phyloP scores from a whole-genome alignment of 73 alveolate species.

The Tetrahymena thermophila region DNA sequence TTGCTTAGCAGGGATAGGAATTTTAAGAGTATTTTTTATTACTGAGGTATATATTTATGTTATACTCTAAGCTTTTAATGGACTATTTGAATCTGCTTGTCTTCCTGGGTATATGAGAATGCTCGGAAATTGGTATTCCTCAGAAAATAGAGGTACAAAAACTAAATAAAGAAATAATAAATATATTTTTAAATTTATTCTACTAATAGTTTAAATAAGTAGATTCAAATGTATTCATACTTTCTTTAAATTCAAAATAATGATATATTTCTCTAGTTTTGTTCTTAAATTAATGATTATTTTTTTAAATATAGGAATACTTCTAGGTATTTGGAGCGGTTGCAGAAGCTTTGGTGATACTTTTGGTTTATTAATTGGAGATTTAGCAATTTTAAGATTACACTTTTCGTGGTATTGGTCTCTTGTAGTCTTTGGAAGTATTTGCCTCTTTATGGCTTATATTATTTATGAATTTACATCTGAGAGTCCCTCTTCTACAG shows the following conservation, averaged over 20 bases:
- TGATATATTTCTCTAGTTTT: too few relatives aligned
- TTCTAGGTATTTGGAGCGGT: not conserved
- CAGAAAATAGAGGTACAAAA: not conserved
- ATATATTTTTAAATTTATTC: not conserved
- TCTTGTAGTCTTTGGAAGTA: not conserved
- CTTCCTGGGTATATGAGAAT: not conserved
- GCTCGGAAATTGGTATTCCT: not conserved
- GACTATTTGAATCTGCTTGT: not conserved
- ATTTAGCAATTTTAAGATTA: not conserved
- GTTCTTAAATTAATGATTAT: not conserved
- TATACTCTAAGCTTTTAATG: not conserved
- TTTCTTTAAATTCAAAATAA: too few relatives aligned
- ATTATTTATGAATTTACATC: not conserved
- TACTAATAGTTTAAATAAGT: not conserved
- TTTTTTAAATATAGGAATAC: not conserved
- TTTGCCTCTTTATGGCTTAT: not conserved
- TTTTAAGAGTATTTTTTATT: not conserved
- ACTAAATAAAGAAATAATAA: too few relatives aligned
- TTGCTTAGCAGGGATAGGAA: not conserved
- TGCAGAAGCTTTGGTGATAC: not conserved
- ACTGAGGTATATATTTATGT: not conserved
- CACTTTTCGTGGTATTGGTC: not conserved
- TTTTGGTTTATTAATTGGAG: not conserved
- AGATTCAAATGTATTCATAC: too few relatives aligned
- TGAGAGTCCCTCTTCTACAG: not conserved